phyloP scores from a whole-genome alignment of 2,329 filamentous ascomycete species.

The Alternaria alternata region DNA sequence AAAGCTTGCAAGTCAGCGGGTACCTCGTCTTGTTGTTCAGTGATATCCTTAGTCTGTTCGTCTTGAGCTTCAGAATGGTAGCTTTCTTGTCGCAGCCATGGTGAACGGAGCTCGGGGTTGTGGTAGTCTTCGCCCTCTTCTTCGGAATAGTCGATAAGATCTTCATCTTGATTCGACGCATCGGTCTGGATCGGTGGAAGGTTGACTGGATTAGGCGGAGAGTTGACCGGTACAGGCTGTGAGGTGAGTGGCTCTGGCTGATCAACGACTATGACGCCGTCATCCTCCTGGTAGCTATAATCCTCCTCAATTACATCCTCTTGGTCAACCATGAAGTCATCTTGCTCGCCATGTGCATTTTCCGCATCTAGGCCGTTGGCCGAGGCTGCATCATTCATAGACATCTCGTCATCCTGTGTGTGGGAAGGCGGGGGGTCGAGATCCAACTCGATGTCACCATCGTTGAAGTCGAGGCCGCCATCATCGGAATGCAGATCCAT shows the following conservation, averaged over 20 bases:
- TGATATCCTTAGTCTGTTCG: not conserved
- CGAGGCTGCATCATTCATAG: conserved; percentile 61
- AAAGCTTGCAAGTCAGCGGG: conserved; percentile 18
- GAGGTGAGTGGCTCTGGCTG: conserved; percentile 9
- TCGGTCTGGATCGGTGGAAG: conserved; percentile 1
- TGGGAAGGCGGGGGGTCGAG: conserved; percentile 42
- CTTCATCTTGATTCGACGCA: conserved; percentile 31
- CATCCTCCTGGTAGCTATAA: conserved; percentile 24
- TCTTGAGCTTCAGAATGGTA: conserved; percentile 1
- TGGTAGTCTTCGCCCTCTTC: conserved; percentile 37
- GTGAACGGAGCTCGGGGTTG: conserved; percentile 5
- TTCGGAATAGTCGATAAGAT: conserved; percentile 47
- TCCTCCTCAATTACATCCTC: conserved; percentile 44
- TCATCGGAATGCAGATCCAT: conserved; percentile 65
- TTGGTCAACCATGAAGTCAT: conserved; percentile 51
- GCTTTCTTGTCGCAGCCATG: conserved; percentile 3
- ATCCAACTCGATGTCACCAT: conserved; percentile 69
- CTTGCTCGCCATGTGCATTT: conserved; percentile 30
- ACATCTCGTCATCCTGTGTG: conserved; percentile 59
- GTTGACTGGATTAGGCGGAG: conserved; percentile 9
- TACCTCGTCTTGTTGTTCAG: conserved; percentile 14
- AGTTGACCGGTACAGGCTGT: not conserved
- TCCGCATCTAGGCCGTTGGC: conserved; percentile 34
- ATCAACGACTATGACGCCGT: conserved; percentile 12
- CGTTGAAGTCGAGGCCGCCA: conserved; percentile 54